These are phyloP conservation scores for Lepiota brunneoincarnata DNA, from an alignment of 768 basidiomycete genomes.

Conservation along the genomic window DNA sequence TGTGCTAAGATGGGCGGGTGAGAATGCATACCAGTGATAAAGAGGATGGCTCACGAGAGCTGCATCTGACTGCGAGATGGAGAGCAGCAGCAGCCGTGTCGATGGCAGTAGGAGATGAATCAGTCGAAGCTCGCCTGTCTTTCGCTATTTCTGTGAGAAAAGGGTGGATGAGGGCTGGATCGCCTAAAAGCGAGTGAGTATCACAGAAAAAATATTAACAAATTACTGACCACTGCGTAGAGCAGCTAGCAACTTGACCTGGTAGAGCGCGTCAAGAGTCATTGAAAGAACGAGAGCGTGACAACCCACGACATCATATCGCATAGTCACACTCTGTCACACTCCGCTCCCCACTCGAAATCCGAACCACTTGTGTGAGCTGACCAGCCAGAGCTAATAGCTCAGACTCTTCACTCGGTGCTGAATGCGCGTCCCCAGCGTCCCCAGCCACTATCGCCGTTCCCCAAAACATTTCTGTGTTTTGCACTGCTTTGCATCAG, in stretches of 20 bases:
- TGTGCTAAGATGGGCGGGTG: conserved; percentile 38
- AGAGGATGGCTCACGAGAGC: conserved; percentile 48
- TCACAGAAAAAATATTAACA: background rate
- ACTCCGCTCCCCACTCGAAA: background rate
- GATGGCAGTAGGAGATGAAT: conserved; percentile 31
- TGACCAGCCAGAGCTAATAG: too few species aligned
- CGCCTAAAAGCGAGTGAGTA: conserved; percentile 41
- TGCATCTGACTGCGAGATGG: conserved; percentile 83
- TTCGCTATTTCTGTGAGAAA: conserved; percentile 76
- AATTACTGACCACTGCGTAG: conserved; percentile 53
- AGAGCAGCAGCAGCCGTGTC: conserved; percentile 75
- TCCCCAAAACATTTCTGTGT: too few species aligned
- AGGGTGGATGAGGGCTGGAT: conserved; percentile 77
- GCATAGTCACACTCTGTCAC: background rate
- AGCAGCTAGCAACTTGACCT: conserved; percentile 63
- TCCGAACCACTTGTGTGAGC: too few species aligned
- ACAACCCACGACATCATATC: too few species aligned
- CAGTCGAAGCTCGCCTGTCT: conserved; percentile 50
- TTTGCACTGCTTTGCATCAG: too few species aligned
- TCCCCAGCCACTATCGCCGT: too few species aligned
- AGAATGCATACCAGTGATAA: background rate
- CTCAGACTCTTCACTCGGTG: too few species aligned
- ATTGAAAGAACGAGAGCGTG: too few species aligned
- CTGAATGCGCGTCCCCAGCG: too few species aligned
- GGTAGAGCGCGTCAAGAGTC: conserved; percentile 47